Conservation (phyloP, 176 grass and related monocot genomes). For the Bothriochloa decipiens region DNA sequence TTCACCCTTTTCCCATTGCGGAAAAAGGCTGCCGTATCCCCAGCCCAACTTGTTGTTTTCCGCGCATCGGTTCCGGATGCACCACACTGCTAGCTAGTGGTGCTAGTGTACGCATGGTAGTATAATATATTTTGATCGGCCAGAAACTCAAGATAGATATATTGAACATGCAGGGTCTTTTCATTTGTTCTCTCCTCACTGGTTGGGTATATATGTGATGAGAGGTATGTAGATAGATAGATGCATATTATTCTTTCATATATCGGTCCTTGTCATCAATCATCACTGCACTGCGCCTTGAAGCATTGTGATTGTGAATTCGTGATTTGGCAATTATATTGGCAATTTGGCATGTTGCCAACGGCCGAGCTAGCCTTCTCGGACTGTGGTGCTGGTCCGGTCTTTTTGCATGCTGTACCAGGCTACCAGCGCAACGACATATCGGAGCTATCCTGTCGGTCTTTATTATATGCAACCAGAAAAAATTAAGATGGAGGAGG, state of each 20-base stretch:
- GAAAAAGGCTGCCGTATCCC: slow-evolving; percentile 1
- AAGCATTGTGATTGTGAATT: not conserved
- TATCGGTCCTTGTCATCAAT: not conserved
- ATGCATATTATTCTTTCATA: not conserved
- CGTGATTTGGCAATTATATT: not conserved
- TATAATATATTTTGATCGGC: not conserved
- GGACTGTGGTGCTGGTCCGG: not conserved
- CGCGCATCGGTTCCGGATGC: not conserved
- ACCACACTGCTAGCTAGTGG: not conserved
- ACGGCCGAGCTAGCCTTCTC: too few species aligned
- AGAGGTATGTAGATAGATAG: not conserved
- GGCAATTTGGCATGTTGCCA: not conserved
- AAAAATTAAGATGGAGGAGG: too few species aligned
- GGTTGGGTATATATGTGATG: not conserved
- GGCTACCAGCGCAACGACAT: too few species aligned
- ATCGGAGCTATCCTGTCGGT: too few species aligned
- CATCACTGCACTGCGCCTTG: not conserved
- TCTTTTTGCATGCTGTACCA: not conserved
- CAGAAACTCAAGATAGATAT: not conserved
- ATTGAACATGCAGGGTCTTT: not conserved
- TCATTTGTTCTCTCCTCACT: not conserved
- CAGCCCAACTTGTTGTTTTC: not conserved
- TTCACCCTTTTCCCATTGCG: not conserved
- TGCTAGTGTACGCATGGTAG: not conserved
- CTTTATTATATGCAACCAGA: too few species aligned